A percentile compares a stretch with the other conserved stretches of the same genome.
Evolutionary conservation across 345 rosid species (phyloP).

Genomic region (Brassica incana): DNA sequence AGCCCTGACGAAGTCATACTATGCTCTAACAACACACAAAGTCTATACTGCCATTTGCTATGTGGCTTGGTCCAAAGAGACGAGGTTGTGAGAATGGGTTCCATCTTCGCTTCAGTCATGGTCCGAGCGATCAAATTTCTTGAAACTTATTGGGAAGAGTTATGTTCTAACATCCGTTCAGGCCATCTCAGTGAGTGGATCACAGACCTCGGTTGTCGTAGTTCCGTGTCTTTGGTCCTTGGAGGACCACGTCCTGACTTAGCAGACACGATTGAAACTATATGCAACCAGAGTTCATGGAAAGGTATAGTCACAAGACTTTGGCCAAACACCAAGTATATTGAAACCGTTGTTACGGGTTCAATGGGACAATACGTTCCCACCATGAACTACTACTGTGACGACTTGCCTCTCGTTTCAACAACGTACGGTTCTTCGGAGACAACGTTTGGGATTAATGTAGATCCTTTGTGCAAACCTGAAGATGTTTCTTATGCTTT

Average conservation of each 20-base stretch:
- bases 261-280: conserved; percentile 53
- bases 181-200: conserved; percentile 74
- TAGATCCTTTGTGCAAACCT: conserved; percentile 70
- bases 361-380: conserved; percentile 92
- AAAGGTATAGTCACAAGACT: conserved; percentile 75
- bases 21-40: conserved; percentile 78
- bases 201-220: conserved; percentile 59
- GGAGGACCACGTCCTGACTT: conserved; percentile 46
- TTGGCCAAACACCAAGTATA: conserved; percentile 77
- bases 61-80: conserved; percentile 75
- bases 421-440: conserved; percentile 93
- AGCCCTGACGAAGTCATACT: conserved; percentile 86
- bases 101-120: conserved; percentile 86
- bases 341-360: conserved; percentile 85
- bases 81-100: conserved; percentile 78
- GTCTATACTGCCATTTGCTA: conserved; percentile 81
- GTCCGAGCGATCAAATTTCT: conserved; percentile 73
- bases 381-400: conserved; percentile 66
- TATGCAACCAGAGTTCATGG: conserved; percentile 65
- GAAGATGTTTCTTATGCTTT: conserved; percentile 80
- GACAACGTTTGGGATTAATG: conserved; percentile 79
- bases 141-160: conserved; percentile 67
- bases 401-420: conserved; percentile 77
- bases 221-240: conserved; percentile 49
- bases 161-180: conserved; percentile 69